Evolutionary conservation across 2,329 filamentous ascomycete species (phyloP), one percentile per base, ranked within the genome.

Genomic region (Leptosphaerulina australis): DNA sequence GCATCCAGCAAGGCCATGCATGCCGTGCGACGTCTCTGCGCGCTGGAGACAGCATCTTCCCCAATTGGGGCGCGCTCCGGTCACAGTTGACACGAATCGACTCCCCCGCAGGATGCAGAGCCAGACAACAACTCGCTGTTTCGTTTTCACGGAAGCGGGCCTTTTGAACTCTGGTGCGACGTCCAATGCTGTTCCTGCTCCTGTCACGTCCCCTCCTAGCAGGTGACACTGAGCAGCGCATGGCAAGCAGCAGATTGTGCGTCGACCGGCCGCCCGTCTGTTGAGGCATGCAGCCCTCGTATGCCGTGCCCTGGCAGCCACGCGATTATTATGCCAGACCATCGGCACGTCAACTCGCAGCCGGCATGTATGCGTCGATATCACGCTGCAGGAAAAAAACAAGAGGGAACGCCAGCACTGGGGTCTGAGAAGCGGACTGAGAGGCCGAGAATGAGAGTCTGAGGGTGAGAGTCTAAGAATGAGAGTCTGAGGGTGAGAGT

Each of bases 121-220:
- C 46, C 48, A 51, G 36, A 36, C 41, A 26, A 41, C 14, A 36
- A n/a, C 18, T 45, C 49, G 47, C 30, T 46, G 58, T 64, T 64
- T 63, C 58, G 55, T 53, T 55, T 55, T 38, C 31, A 33, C 58
- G 56, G 58, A 46, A 25, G 29, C 28, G 22, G 47, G 44, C 60
- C 62, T 35, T 26, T 58, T 62, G 48, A 38, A 62, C 57, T 41
- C 53, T 62, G 55, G 62, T 64, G 62, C 56, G 60, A 63, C 62
- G 43, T 17, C 20, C 35, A 44, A 45, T 25, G 39, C 30, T 35
- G 34, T 29, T 48, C 29, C 24, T 51, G 33, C 49, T 47, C 44
- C 55, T 55, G 56, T 58, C 58, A 59, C 43, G 25, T 44, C 35
- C 48, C 38, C 31, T 51, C 38, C 20, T 39, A 43, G 45, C 41